Evolutionary conservation across 306 rosid species (phyloP).

Genomic region (Neltuma alba): DNA sequence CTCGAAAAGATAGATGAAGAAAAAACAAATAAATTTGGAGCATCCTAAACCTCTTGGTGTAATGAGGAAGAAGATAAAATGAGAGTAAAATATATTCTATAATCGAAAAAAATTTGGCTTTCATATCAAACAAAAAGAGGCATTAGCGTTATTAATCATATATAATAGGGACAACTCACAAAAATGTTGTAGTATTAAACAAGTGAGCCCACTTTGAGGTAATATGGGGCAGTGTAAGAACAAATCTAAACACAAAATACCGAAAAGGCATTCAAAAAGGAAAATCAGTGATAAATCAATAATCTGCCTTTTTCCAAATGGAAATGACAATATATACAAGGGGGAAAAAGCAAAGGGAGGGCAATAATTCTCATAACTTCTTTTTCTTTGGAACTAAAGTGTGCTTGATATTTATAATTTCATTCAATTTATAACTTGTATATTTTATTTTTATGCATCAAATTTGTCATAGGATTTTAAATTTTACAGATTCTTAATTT

Average conservation of each 20-base stretch:
- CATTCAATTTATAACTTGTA: not conserved
- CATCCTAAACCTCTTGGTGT: not conserved
- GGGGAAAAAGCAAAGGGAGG: slow-evolving; percentile 2
- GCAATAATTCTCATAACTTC: not conserved
- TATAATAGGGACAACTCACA: slow-evolving; percentile 41
- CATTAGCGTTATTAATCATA: not conserved
- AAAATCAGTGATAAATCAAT: slow-evolving; percentile 37
- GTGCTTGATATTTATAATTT: not conserved
- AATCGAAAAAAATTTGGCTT: not conserved
- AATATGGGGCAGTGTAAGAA: slow-evolving; percentile 44
- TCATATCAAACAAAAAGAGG: slow-evolving; percentile 34
- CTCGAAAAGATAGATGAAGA: not conserved
- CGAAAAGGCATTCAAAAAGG: slow-evolving; percentile 37
- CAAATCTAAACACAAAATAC: slow-evolving; percentile 50
- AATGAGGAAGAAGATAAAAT: not conserved
- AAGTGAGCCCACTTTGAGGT: slow-evolving; percentile 43
- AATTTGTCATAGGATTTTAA: too few relatives aligned
- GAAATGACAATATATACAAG: slow-evolving; percentile 42
- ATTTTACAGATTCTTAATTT: not conserved
- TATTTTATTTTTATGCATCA: too few relatives aligned
- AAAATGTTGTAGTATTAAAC: slow-evolving; percentile 22
- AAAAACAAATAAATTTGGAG: not conserved
- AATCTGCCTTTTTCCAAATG: slow-evolving; percentile 38
- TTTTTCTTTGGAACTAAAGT: not conserved
- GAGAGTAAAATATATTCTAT: not conserved